Percentiles rank a stretch among this genome's conserved stretches.
Evolutionary conservation across 768 basidiomycete genomes (phyloP).

Genomic region (Podaxis sp.): DNA sequence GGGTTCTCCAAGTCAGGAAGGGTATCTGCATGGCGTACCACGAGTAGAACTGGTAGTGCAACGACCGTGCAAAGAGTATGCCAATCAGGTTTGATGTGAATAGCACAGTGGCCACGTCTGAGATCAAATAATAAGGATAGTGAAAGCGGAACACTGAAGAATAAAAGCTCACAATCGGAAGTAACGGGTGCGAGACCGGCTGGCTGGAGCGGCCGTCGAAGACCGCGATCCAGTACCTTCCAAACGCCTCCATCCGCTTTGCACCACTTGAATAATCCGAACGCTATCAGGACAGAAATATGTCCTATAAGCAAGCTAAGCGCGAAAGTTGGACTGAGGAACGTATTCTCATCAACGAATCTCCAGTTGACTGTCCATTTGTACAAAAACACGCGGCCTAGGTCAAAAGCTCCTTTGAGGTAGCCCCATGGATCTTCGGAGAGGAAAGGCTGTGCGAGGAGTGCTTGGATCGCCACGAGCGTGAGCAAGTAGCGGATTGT

Average conservation of each 20-base stretch:
- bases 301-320: slow-evolving; percentile 64
- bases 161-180: slow-evolving; percentile 56
- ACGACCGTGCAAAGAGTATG: slow-evolving; percentile 84
- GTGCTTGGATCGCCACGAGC: slow-evolving; percentile 45
- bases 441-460: slow-evolving; percentile 72
- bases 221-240: slow-evolving; percentile 47
- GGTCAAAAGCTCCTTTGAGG: slow-evolving; percentile 73
- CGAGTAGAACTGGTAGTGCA: slow-evolving; percentile 98
- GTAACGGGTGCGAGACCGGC: slow-evolving; percentile 44
- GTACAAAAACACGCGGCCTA: slow-evolving; percentile 85
- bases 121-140: not conserved
- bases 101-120: slow-evolving; percentile 76
- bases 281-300: slow-evolving; percentile 48
- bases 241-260: slow-evolving; percentile 62
- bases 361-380: slow-evolving; percentile 99
- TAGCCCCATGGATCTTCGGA: slow-evolving; percentile 58
- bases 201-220: slow-evolving; percentile 46
- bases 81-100: slow-evolving; percentile 93
- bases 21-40: slow-evolving; percentile 96
- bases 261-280: slow-evolving; percentile 79
- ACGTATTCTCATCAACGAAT: slow-evolving; percentile 72
- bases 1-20: slow-evolving; percentile 73
- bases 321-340: slow-evolving; percentile 63
- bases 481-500: slow-evolving; percentile 49
- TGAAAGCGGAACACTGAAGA: not conserved